phyloP scores from a whole-genome alignment of 805 yeast species.

The Isabelozyma rhagii region DNA sequence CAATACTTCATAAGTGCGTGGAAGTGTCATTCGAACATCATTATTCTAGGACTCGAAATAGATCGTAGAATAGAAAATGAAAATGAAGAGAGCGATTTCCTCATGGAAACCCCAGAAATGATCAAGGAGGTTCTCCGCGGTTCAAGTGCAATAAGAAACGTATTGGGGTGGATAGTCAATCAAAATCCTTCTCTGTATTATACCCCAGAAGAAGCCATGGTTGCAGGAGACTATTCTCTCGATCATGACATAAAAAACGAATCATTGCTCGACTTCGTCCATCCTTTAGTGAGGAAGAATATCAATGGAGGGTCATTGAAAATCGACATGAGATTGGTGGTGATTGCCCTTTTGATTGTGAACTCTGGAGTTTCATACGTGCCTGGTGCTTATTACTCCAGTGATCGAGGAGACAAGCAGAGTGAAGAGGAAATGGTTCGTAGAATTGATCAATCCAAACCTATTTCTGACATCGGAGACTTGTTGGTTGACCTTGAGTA shows the following conservation, averaged over 20 bases:
- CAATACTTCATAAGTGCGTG: constrained; percentile 57
- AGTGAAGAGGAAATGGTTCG: constrained; percentile 11
- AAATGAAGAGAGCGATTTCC: constrained; percentile 6
- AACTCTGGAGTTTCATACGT: constrained; percentile 20
- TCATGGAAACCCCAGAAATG: constrained; percentile 26
- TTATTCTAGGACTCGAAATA: constrained; percentile 56
- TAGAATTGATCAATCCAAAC: constrained; percentile 14
- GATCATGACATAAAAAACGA: constrained; percentile 59
- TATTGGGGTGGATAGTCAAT: constrained; percentile 59
- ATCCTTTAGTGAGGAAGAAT: constrained; percentile 61
- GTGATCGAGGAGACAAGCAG: background rate
- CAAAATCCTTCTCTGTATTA: constrained; percentile 27
- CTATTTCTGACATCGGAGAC: constrained; percentile 45
- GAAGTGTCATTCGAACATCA: constrained; percentile 62
- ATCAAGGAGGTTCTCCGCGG: constrained; percentile 43
- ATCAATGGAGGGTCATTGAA: constrained; percentile 57
- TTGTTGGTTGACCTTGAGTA: constrained; percentile 53
- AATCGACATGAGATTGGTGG: constrained; percentile 56
- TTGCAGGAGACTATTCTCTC: constrained; percentile 1
- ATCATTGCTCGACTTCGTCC: constrained; percentile 56
- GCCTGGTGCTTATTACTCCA: constrained; percentile 1
- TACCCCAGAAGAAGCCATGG: constrained; percentile 1
- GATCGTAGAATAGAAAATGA: constrained; percentile 33
- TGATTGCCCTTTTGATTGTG: constrained; percentile 46
- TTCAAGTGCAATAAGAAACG: constrained; percentile 58